phyloP scores from a whole-genome alignment of 1,284 basidiomycete genomes.

The Fistulinella staudtii region DNA sequence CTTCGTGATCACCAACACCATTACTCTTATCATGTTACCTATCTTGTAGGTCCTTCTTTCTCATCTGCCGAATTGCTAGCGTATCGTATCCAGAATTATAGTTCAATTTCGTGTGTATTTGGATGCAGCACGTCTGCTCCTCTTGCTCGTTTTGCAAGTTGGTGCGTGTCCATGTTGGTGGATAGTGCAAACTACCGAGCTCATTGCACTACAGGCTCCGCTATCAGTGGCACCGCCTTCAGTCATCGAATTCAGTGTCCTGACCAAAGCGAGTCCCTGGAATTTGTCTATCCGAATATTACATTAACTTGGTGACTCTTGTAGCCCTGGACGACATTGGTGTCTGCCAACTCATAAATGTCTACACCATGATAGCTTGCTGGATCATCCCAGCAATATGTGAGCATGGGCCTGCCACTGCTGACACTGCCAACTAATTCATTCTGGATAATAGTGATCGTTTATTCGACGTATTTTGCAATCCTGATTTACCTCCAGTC shows the following conservation, averaged over 20 bases:
- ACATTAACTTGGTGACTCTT: background rate
- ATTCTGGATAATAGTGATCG: constrained; percentile 32
- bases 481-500: constrained; percentile 33
- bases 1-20: constrained; percentile 44
- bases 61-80: constrained; percentile 1
- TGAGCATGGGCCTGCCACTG: constrained; percentile 28
- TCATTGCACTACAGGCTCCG: constrained; percentile 35
- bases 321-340: constrained; percentile 41
- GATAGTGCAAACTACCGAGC: background rate
- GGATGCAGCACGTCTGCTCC: constrained; percentile 50
- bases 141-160: constrained; percentile 48
- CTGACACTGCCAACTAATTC: background rate
- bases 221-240: constrained; percentile 43
- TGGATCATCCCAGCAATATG: constrained; percentile 55
- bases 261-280: constrained; percentile 34
- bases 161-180: constrained; percentile 33
- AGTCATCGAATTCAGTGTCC: constrained; percentile 43
- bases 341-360: constrained; percentile 46
- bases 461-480: constrained; percentile 37
- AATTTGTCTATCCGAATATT: background rate
- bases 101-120: constrained; percentile 52
- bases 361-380: constrained; percentile 48
- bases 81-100: constrained; percentile 41
- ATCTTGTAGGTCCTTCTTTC: constrained; percentile 43
- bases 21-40: constrained; percentile 49